Evolutionary conservation across 208 protist species (phyloP).

Genomic region (Trypanosoma avium): DNA sequence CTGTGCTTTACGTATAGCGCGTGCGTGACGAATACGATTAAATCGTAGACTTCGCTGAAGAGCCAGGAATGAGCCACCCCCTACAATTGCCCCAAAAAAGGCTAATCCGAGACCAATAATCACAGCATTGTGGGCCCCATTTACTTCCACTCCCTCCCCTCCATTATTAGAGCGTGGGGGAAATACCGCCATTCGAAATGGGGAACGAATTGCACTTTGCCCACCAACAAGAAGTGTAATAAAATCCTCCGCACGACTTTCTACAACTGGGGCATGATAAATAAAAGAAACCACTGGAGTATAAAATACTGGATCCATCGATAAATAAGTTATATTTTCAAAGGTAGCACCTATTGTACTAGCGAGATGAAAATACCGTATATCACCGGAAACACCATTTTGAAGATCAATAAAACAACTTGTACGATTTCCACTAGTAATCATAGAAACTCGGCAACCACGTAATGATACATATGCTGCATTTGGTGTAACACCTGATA

Average conservation of each 20-base stretch:
- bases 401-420: conserved; percentile 45
- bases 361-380: conserved; percentile 37
- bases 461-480: conserved; percentile 39
- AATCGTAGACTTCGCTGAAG: conserved; percentile 34
- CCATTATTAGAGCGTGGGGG: conserved; percentile 10
- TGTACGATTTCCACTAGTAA: conserved; percentile 38
- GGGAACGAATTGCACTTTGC: conserved; percentile 30
- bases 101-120: conserved; percentile 39
- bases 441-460: conserved; percentile 31
- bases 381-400: conserved; percentile 42
- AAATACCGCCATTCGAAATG: conserved; percentile 45
- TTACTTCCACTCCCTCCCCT: conserved; percentile 2
- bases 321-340: conserved; percentile 39
- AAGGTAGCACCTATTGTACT: conserved; percentile 28
- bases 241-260: conserved; percentile 34
- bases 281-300: conserved; percentile 38
- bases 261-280: conserved; percentile 39
- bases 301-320: conserved; percentile 28
- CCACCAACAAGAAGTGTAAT: conserved; percentile 37
- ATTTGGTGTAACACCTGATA: conserved; percentile 35
- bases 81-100: conserved; percentile 47
- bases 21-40: conserved; percentile 31
- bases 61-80: conserved; percentile 27
- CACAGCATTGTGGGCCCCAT: conserved; percentile 14
- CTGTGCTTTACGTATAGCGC: conserved; percentile 11